Evolutionary conservation across 768 basidiomycete genomes (phyloP).

Genomic region (Sporobolomyces phaffii): DNA sequence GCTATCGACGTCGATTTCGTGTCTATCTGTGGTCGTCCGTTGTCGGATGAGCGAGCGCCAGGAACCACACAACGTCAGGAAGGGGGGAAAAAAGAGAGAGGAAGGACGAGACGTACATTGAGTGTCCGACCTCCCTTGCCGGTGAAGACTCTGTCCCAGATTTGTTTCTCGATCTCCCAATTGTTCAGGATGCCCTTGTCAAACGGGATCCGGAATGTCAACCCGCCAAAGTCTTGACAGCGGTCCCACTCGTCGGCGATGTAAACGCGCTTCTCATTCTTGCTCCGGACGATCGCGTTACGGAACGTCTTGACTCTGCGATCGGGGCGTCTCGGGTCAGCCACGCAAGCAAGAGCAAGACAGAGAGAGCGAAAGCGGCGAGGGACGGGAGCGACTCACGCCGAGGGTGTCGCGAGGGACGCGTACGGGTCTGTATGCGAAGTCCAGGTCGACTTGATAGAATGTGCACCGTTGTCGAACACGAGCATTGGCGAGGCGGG

Average conservation of each 20-base stretch:
- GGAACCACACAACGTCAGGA: neutral
- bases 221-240: slow-evolving; percentile 71
- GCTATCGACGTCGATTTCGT: slow-evolving; percentile 56
- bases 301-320: slow-evolving; percentile 57
- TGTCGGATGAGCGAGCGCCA: slow-evolving; percentile 16
- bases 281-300: slow-evolving; percentile 79
- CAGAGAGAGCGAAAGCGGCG: neutral
- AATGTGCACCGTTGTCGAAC: slow-evolving; percentile 80
- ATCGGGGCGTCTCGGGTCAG: no score
- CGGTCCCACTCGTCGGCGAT: slow-evolving; percentile 72
- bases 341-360: no score
- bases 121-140: slow-evolving; percentile 43
- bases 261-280: slow-evolving; percentile 73
- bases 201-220: slow-evolving; percentile 76
- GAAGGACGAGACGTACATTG: slow-evolving; percentile 51
- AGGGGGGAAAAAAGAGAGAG: neutral
- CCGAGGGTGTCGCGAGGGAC: slow-evolving; percentile 19
- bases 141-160: slow-evolving; percentile 88
- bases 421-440: slow-evolving; percentile 44
- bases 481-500: slow-evolving; percentile 49
- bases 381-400: neutral
- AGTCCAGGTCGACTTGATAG: slow-evolving; percentile 65
- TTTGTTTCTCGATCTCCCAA: slow-evolving; percentile 89
- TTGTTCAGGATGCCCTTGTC: slow-evolving; percentile 89
- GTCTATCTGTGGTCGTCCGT: slow-evolving; percentile 66